A percentile compares a stretch with the other conserved stretches of the same genome.
These are phyloP conservation scores for Cutaneotrichosporon dermatis DNA, from an alignment of 1,284 basidiomycete species.

Conservation along the genomic window DNA sequence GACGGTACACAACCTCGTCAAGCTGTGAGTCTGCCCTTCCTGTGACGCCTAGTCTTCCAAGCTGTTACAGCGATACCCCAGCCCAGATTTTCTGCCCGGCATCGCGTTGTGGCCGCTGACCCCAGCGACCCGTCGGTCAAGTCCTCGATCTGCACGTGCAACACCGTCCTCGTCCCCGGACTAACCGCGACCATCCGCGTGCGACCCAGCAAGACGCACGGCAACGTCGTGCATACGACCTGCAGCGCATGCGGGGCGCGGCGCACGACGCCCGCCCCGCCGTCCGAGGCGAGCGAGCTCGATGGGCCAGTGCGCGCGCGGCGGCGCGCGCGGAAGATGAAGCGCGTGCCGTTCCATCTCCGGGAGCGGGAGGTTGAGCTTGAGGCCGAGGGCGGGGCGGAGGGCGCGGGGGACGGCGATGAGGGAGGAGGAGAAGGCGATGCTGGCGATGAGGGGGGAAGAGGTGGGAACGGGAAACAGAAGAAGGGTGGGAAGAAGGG, in stretches of 20 bases:
- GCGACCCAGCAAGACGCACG: background rate
- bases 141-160: slow-evolving; percentile 35
- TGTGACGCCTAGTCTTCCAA: too few species aligned
- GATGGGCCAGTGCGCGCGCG: slow-evolving; percentile 30
- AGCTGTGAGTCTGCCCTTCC: slow-evolving; percentile 27
- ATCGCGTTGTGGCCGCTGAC: slow-evolving; percentile 5
- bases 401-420: too few species aligned
- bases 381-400: background rate
- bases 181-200: slow-evolving; percentile 36
- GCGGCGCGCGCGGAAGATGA: slow-evolving; percentile 14
- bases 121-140: slow-evolving; percentile 41
- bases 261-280: slow-evolving; percentile 22
- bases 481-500: background rate
- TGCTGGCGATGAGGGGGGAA: too few species aligned
- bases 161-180: slow-evolving; percentile 40
- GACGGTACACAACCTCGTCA: slow-evolving; percentile 41
- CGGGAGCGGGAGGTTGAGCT: slow-evolving; percentile 13
- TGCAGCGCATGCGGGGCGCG: slow-evolving; percentile 28
- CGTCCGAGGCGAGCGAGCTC: slow-evolving; percentile 8
- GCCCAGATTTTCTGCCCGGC: too few species aligned
- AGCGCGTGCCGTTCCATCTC: slow-evolving; percentile 25
- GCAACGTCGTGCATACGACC: slow-evolving; percentile 22
- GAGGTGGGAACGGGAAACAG: too few species aligned
- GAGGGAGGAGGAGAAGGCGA: too few species aligned
- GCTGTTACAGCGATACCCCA: too few species aligned